Evolutionary conservation across 2,329 filamentous ascomycete species (phyloP).

Genomic region (Colletotrichum truncatum): DNA sequence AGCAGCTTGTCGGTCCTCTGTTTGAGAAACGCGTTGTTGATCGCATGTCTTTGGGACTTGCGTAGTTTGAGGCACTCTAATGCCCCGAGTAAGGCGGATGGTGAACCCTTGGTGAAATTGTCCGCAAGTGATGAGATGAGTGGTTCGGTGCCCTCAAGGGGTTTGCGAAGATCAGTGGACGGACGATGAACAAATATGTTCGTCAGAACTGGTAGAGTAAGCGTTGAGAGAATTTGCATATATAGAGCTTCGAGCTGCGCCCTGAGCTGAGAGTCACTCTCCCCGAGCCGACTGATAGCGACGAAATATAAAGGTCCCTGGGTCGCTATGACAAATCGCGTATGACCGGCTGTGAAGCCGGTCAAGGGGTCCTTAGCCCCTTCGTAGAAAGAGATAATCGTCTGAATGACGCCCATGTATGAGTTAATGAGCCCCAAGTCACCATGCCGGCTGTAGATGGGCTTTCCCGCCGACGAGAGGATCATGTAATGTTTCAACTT

Average conservation of each 20-base stretch:
- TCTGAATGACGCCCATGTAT: constrained; percentile 95
- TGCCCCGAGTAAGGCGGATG: constrained; percentile 86
- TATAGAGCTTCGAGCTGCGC: constrained; percentile 93
- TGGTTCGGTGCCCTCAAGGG: constrained; percentile 89
- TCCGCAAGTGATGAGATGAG: constrained; percentile 92
- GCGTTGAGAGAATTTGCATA: constrained; percentile 96
- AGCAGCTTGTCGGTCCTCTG: constrained; percentile 80
- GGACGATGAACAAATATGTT: constrained; percentile 90
- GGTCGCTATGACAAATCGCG: constrained; percentile 85
- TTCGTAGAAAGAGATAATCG: constrained; percentile 97
- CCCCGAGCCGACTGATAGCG: constrained; percentile 89
- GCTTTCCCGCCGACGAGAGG: constrained; percentile 93
- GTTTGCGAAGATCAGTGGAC: constrained; percentile 91
- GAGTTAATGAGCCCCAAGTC: constrained; percentile 90
- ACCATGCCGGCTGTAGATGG: constrained; percentile 95
- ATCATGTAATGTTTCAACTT: constrained; percentile 99
- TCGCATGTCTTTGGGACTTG: constrained; percentile 84
- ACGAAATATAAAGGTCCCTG: constrained; percentile 92
- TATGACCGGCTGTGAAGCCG: constrained; percentile 86
- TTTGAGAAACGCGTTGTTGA: constrained; percentile 89
- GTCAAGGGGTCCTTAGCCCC: constrained; percentile 79
- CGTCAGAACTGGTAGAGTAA: constrained; percentile 87
- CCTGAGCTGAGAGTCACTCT: constrained; percentile 88
- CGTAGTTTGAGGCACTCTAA: constrained; percentile 93
- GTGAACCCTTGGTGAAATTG: constrained; percentile 92